Conservation (phyloP, 352 stramenopile genomes). For the Phytophthora lateralis region DNA sequence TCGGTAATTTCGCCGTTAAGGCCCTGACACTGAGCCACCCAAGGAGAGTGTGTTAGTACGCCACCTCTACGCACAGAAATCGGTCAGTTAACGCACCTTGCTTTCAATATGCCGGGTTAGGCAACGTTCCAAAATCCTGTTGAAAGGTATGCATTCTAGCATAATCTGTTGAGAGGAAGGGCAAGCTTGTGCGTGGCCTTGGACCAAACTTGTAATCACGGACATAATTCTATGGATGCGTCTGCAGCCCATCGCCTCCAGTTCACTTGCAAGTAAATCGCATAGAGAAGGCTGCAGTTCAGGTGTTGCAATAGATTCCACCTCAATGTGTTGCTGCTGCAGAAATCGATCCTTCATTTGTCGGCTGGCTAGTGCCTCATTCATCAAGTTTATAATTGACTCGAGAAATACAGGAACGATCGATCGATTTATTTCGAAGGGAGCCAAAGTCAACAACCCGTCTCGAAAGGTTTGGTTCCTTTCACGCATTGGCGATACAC, state of each 20-base stretch:
- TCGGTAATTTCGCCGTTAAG: slow-evolving; percentile 56
- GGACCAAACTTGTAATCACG: background rate
- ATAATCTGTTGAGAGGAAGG: slow-evolving; percentile 14
- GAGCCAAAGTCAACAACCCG: slow-evolving; percentile 42
- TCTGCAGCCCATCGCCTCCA: slow-evolving; percentile 22
- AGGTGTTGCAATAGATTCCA: slow-evolving; percentile 2
- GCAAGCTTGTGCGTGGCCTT: background rate
- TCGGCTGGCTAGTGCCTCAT: slow-evolving; percentile 58
- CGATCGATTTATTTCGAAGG: slow-evolving; percentile 42
- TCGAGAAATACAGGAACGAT: slow-evolving; percentile 56
- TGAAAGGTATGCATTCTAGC: slow-evolving; percentile 47
- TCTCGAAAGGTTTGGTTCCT: slow-evolving; percentile 47
- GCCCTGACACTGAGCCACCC: slow-evolving; percentile 41
- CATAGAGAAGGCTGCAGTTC: slow-evolving; percentile 13
- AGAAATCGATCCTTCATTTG: slow-evolving; percentile 71
- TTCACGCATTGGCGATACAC: slow-evolving; percentile 25
- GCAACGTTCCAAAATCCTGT: slow-evolving; percentile 37
- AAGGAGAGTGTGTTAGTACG: slow-evolving; percentile 1
- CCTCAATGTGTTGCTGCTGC: slow-evolving; percentile 26
- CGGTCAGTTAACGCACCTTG: slow-evolving; percentile 21
- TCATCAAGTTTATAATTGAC: slow-evolving; percentile 41
- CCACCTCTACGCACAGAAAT: background rate
- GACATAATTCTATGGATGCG: slow-evolving; percentile 5
- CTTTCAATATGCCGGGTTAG: slow-evolving; percentile 39
- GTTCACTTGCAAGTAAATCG: slow-evolving; percentile 18